Evolutionary conservation across 2,329 filamentous ascomycete species (phyloP).

Genomic region (Lachnellula occidentalis): DNA sequence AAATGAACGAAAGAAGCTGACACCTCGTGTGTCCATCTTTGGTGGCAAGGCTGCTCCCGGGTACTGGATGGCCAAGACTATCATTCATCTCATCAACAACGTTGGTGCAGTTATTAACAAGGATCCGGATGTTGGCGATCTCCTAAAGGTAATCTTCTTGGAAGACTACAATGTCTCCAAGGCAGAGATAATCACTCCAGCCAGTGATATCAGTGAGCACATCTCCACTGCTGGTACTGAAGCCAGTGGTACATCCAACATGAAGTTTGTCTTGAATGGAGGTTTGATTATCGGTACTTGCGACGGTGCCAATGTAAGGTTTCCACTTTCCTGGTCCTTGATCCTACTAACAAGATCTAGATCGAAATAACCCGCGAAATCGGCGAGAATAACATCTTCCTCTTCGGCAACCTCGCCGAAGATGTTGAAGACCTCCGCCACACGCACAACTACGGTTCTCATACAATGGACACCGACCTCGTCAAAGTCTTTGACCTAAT

Average conservation of each 20-base stretch:
- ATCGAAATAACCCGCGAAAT: slow-evolving; percentile 98
- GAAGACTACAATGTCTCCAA: slow-evolving; percentile 99
- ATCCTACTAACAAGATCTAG: slow-evolving; percentile 36
- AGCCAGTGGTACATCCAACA: slow-evolving; percentile 87
- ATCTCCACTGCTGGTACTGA: slow-evolving; percentile 98
- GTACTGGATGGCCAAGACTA: slow-evolving; percentile 99
- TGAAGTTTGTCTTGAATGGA: slow-evolving; percentile 99
- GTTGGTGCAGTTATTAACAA: slow-evolving; percentile 89
- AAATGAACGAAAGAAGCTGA: slow-evolving; percentile 79
- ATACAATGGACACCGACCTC: slow-evolving; percentile 72
- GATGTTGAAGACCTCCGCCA: slow-evolving; percentile 96
- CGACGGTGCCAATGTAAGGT: slow-evolving; percentile 88
- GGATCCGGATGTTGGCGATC: slow-evolving; percentile 84
- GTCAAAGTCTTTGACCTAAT: slow-evolving; percentile 80
- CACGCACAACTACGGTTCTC: slow-evolving; percentile 75
- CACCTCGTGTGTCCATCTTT: slow-evolving; percentile 89
- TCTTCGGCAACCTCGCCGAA: slow-evolving; percentile 93
- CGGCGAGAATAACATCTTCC: slow-evolving; percentile 95
- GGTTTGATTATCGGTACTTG: slow-evolving; percentile 97
- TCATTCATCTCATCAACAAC: slow-evolving; percentile 93
- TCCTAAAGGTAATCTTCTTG: slow-evolving; percentile 94
- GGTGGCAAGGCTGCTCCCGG: slow-evolving; percentile 96
- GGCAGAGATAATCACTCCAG: slow-evolving; percentile 91
- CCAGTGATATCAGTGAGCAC: slow-evolving; percentile 95
- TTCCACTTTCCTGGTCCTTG: neutral